Percentiles rank a stretch among this genome's conserved stretches.
Evolutionary conservation across 257 asterid species (phyloP).

Genomic region (Linaria vulgaris): DNA sequence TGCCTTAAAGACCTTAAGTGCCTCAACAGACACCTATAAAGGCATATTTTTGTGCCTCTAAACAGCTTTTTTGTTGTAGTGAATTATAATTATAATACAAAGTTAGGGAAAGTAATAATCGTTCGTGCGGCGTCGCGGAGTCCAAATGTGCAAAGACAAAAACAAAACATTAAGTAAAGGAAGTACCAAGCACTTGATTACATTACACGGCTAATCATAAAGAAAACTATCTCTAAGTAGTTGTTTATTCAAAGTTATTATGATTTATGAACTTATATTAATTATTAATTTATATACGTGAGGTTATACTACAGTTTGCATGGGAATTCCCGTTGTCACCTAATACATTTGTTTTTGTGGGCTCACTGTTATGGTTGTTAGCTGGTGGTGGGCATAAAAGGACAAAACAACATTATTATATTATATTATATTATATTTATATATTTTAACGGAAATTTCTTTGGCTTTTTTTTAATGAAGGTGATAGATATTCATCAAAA

Average conservation of each 20-base stretch:
- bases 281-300: background rate
- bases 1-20: too few relatives aligned
- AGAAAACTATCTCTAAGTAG: conserved; percentile 28
- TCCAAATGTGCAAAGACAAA: conserved; percentile 11
- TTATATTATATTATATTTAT: too few relatives aligned
- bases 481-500: too few relatives aligned
- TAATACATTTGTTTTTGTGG: conserved; percentile 10
- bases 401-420: background rate
- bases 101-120: conserved; percentile 19
- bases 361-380: conserved; percentile 23
- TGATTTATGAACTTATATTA: background rate
- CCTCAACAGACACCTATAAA: too few relatives aligned
- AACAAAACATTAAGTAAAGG: conserved; percentile 41
- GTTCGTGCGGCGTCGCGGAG: conserved; percentile 26
- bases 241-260: background rate
- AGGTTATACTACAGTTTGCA: conserved; percentile 18
- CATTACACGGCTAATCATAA: conserved; percentile 44
- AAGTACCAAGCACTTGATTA: conserved; percentile 16
- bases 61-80: too few relatives aligned
- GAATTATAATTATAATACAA: background rate
- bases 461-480: too few relatives aligned
- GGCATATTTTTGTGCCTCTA: too few relatives aligned
- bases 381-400: conserved; percentile 2
- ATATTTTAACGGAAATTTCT: too few relatives aligned
- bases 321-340: conserved; percentile 19